Percentiles rank a stretch among this genome's conserved stretches.
phyloP scores from a whole-genome alignment of 129 eudicot species.

The Glebionis coronaria region DNA sequence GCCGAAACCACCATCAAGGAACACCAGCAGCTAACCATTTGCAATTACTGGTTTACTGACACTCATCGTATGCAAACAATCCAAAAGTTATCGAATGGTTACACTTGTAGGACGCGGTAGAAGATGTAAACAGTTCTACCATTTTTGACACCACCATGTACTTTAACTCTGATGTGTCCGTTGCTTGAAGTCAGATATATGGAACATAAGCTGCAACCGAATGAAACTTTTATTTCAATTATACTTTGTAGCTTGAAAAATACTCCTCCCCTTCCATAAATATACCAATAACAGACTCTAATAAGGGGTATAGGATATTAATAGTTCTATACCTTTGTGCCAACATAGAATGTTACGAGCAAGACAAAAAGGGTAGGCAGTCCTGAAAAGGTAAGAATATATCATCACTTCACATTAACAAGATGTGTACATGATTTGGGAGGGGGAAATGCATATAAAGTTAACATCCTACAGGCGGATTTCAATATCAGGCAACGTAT shows the following conservation, averaged over 20 bases:
- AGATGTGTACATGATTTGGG: conserved; percentile 1
- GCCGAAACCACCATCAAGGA: background rate
- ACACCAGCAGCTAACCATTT: conserved; percentile 6
- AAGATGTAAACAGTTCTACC: background rate
- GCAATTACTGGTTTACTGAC: background rate
- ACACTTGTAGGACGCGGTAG: no score
- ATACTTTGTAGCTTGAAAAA: background rate
- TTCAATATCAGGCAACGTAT: no score
- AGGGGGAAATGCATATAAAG: no score
- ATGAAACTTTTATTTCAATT: background rate
- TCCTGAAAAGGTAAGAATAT: conserved; percentile 41
- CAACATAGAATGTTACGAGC: conserved; percentile 69
- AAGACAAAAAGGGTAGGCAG: conserved; percentile 61
- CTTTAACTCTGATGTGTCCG: conserved; percentile 36
- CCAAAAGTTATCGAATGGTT: no score
- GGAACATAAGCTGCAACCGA: conserved; percentile 73
- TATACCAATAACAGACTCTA: background rate
- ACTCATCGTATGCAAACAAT: background rate
- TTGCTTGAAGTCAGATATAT: conserved; percentile 65
- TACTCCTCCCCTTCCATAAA: background rate
- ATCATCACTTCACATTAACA: conserved; percentile 6
- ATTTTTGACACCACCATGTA: background rate
- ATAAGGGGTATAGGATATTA: background rate
- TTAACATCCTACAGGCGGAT: no score
- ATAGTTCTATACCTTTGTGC: conserved; percentile 64